A percentile compares a stretch with the other conserved stretches of the same genome.
phyloP scores from a whole-genome alignment of 2,329 filamentous ascomycete species.

The Nemania serpens region DNA sequence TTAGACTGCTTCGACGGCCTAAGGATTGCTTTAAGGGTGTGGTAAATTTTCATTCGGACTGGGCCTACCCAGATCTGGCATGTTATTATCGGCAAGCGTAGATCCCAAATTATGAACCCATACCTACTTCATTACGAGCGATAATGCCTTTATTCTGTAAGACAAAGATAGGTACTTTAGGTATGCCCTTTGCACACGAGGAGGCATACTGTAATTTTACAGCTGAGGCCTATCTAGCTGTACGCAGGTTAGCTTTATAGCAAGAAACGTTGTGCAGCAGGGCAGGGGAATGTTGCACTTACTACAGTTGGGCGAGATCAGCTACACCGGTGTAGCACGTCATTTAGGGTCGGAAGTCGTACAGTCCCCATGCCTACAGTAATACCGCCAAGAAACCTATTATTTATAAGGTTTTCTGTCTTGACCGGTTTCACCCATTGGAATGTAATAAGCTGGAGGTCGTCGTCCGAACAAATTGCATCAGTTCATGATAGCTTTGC shows the following conservation, averaged over 20 bases:
- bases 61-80: neutral
- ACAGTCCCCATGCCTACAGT: neutral
- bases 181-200: no score
- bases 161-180: no score
- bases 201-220: no score
- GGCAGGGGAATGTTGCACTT: neutral
- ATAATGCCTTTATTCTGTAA: neutral
- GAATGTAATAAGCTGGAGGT: neutral
- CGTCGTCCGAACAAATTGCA: neutral
- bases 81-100: neutral
- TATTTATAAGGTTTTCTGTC: neutral
- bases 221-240: no score
- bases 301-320: conserved; percentile 15
- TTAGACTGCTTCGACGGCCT: no score
- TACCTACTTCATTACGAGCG: neutral
- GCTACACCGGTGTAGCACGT: conserved; percentile 29
- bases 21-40: no score
- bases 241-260: neutral
- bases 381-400: neutral
- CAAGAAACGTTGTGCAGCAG: neutral
- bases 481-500: neutral
- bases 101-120: neutral
- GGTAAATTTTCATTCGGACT: no score
- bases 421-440: neutral
- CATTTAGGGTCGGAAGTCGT: conserved; percentile 24